phyloP scores from a whole-genome alignment of 1,284 basidiomycete species.

The Leccinum holopus region DNA sequence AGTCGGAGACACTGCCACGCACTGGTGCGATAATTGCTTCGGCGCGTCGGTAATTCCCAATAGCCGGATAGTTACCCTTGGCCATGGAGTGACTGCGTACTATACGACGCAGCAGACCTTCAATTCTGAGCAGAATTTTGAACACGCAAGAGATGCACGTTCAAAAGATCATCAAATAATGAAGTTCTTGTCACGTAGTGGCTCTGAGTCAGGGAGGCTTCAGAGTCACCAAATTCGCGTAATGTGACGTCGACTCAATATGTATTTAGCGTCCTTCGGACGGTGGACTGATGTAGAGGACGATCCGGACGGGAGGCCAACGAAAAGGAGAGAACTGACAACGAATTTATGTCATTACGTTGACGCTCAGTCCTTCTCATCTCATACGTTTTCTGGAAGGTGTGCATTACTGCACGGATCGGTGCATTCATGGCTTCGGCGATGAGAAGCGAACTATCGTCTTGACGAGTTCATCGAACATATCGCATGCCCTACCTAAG shows the following conservation, averaged over 20 bases:
- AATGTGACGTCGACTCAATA: not conserved
- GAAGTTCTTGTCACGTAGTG: not conserved
- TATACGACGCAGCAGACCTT: not conserved
- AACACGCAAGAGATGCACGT: not conserved
- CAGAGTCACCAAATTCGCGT: not conserved
- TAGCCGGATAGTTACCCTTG: too few relatives aligned
- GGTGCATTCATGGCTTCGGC: not conserved
- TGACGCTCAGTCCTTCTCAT: too few relatives aligned
- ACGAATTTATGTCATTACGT: not conserved
- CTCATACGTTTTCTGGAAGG: not conserved
- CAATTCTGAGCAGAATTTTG: not conserved
- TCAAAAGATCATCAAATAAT: not conserved
- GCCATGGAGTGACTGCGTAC: too few relatives aligned
- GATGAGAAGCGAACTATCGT: not conserved
- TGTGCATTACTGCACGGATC: too few relatives aligned
- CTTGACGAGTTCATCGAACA: not conserved
- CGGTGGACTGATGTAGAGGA: not conserved
- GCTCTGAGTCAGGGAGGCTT: too few relatives aligned
- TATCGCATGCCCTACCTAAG: not conserved
- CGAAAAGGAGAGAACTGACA: not conserved
- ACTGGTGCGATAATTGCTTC: too few relatives aligned
- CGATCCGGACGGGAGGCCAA: not conserved
- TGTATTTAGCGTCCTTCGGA: not conserved
- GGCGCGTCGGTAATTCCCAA: too few relatives aligned
- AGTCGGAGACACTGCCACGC: too few relatives aligned